These are phyloP conservation scores for Mortierella sp. DNA, from an alignment of 371 early-diverging fungal species.

Conservation along the genomic window DNA sequence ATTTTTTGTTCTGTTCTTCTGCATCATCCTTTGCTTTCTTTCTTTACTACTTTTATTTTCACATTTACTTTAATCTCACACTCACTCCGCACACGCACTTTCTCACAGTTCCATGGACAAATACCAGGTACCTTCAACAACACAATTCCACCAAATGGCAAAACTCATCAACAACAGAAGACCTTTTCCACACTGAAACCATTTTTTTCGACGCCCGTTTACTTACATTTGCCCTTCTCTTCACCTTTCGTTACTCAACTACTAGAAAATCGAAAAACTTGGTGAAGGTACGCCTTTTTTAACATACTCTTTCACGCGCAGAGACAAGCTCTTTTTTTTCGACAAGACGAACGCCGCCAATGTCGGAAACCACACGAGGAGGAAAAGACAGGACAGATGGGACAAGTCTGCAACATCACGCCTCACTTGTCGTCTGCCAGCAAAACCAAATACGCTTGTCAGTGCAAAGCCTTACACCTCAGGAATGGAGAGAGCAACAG, in stretches of 20 bases:
- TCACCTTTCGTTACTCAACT: slow-evolving; percentile 5
- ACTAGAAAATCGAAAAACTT: slow-evolving; percentile 94
- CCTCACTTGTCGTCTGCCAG: background rate
- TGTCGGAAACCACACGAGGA: background rate
- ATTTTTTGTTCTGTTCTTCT: background rate
- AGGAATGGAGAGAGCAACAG: background rate
- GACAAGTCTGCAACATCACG: background rate
- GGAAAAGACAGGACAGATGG: background rate
- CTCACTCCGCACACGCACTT: background rate
- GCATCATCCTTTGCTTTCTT: slow-evolving; percentile 2
- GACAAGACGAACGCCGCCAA: background rate
- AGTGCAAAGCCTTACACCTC: background rate
- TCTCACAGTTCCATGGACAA: slow-evolving; percentile 74
- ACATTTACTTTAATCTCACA: background rate
- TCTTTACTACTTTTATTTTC: slow-evolving; percentile 18
- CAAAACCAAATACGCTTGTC: background rate
- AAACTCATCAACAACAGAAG: background rate
- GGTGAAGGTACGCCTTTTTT: slow-evolving; percentile 80
- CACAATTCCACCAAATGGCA: background rate
- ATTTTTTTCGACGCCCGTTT: background rate
- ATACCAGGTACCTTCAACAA: slow-evolving; percentile 74
- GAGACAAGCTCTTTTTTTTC: background rate
- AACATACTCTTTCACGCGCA: background rate
- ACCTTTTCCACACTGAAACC: too few relatives aligned
- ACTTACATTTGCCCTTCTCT: background rate